Base-by-base conservation (phyloP, 2,329 filamentous ascomycete species). In the Penicillium sumatraense region DNA sequence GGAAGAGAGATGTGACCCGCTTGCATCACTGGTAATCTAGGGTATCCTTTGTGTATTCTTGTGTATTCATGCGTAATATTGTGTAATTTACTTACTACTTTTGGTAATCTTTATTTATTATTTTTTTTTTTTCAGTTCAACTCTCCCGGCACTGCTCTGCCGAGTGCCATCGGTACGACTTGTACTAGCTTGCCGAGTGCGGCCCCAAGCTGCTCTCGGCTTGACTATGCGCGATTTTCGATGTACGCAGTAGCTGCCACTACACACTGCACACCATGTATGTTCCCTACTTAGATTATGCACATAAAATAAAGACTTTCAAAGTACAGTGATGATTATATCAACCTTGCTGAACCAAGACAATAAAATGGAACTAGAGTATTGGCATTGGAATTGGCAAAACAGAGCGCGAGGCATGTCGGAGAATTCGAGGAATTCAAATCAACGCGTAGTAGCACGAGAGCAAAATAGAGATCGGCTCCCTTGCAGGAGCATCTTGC, bases 171-270 rank as follows among this genome's bases (percentile, higher is more conserved):
- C 56, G 41, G 41, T 57, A 61, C 56, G 54, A 45, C 49, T 49
- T 36, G 10, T 23, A 42, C 38, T 23, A 42, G 23, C 58, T 51
- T 54, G 53, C 62, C 56, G 53, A 63, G 57, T 53, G 58, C 56
- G 49, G 47, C 57, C 31, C 50, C 54, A 50, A 49, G 33, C 45
- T 59, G 56, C 58, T 58, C 46, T 40, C 58, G 57, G 44, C 57
- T 62, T 65, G 46, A 65, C 61, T 65, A 65, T 65, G 63, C 63
- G 63, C 63, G 63, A 65, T 65, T 65, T 62, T 63, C 48, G 24
- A n/a, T n/a, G n/a, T n/a, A n/a, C n/a, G n/a, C n/a, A n/a, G n/a
- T n/a, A n/a, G n/a, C n/a, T n/a, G n/a, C n/a, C n/a, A n/a, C n/a
- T n/a, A n/a, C n/a, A n/a, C n/a, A n/a, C n/a, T n/a, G n/a, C n/a